phyloP scores from a whole-genome alignment of 169 alveolate genomes.

The Cryptosporidium canis region DNA sequence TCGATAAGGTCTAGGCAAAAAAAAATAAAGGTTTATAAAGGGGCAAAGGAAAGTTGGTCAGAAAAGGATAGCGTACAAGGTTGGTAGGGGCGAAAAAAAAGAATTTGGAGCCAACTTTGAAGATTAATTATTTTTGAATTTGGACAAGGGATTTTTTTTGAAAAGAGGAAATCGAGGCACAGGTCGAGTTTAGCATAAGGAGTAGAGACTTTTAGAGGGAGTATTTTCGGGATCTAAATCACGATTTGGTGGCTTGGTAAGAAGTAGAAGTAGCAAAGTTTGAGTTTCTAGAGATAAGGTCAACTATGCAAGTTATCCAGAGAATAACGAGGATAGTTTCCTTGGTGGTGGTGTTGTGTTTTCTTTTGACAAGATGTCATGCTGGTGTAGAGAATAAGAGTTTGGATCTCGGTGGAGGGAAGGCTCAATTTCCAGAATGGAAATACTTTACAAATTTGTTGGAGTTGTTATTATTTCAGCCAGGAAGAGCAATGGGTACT shows the following conservation, averaged over 20 bases:
- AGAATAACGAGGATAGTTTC: neutral
- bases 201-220: neutral
- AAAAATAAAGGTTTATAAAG: neutral
- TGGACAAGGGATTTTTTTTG: neutral
- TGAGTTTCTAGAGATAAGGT: neutral
- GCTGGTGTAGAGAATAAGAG: neutral
- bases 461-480: constrained; percentile 45
- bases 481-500: constrained; percentile 69
- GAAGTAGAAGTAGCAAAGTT: neutral
- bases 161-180: neutral
- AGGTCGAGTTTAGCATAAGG: neutral
- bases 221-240: neutral
- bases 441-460: neutral
- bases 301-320: neutral
- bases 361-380: neutral
- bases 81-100: too few relatives aligned
- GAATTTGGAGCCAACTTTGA: neutral
- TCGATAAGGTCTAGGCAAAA: too few relatives aligned
- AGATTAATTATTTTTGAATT: too few relatives aligned
- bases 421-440: neutral
- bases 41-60: neutral
- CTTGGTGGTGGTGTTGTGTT: neutral
- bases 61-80: neutral
- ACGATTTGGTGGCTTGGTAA: neutral
- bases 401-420: neutral